These are phyloP conservation scores for Aspergillus fructus DNA, from an alignment of 2,329 filamentous ascomycete genomes.

Conservation along the genomic window DNA sequence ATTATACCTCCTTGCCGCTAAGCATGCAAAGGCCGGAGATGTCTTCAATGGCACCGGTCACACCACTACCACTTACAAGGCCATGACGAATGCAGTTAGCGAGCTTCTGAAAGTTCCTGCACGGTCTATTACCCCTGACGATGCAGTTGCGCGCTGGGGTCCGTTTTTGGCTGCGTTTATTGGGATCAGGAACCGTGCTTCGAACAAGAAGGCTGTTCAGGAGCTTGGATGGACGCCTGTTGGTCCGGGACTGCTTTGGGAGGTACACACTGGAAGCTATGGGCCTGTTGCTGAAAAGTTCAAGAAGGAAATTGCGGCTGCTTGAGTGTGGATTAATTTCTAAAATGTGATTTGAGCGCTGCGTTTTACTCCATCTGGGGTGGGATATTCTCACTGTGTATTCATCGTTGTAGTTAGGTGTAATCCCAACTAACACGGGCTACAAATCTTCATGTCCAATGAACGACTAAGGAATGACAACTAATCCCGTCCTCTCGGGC, in stretches of 20 bases:
- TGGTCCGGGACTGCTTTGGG: conserved; percentile 26
- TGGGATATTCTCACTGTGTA: neutral
- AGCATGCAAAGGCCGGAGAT: conserved; percentile 36
- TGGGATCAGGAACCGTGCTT: conserved; percentile 32
- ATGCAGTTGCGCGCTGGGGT: conserved; percentile 32
- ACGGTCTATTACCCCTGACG: conserved; percentile 24
- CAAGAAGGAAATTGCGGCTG: neutral
- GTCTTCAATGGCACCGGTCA: conserved; percentile 40
- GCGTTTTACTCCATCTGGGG: neutral
- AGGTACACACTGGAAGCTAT: conserved; percentile 29
- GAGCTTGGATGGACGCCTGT: conserved; percentile 37
- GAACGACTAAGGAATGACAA: too few species aligned
- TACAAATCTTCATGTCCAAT: too few species aligned
- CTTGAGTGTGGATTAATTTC: neutral
- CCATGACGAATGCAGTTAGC: conserved; percentile 31
- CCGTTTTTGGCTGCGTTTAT: conserved; percentile 27
- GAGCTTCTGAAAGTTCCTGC: conserved; percentile 34
- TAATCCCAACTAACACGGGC: too few species aligned
- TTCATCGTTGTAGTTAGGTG: neutral
- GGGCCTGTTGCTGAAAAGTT: conserved; percentile 13
- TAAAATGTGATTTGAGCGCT: neutral
- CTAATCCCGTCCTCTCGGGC: too few species aligned
- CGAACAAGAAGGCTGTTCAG: conserved; percentile 37
- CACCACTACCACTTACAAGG: conserved; percentile 27
- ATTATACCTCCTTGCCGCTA: conserved; percentile 39